These are phyloP conservation scores for Cryptococcus sp. DNA, from an alignment of 1,284 basidiomycete species.

Conservation along the genomic window DNA sequence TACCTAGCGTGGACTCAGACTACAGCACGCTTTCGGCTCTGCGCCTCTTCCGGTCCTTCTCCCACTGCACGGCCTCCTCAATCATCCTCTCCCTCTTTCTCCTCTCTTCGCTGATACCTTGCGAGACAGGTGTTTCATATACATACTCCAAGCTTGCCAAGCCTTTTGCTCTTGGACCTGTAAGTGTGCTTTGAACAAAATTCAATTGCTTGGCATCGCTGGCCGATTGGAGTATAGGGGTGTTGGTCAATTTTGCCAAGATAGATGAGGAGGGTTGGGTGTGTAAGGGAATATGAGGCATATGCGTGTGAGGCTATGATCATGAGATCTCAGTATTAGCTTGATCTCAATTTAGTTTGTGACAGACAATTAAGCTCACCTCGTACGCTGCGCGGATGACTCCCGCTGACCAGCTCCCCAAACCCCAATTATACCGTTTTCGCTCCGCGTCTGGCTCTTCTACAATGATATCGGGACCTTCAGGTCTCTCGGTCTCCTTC, in stretches of 20 bases:
- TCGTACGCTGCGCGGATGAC: conserved; percentile 43
- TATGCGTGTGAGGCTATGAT: conserved; percentile 48
- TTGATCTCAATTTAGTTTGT: neutral
- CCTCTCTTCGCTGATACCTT: conserved; percentile 7
- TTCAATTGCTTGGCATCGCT: conserved; percentile 17
- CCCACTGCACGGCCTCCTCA: conserved; percentile 48
- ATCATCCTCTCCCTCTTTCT: conserved; percentile 21
- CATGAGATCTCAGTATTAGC: neutral
- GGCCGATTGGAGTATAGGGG: conserved; percentile 31
- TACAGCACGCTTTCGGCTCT: neutral
- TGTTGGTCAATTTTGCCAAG: conserved; percentile 28
- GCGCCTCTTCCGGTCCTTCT: conserved; percentile 20
- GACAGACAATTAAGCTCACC: conserved; percentile 23
- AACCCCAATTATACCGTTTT: conserved; percentile 15
- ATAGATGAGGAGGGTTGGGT: conserved; percentile 42
- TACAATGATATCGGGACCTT: conserved; percentile 31
- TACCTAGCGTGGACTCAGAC: neutral
- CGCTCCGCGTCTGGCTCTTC: conserved; percentile 20
- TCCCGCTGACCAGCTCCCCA: conserved; percentile 34
- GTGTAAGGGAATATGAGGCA: conserved; percentile 45
- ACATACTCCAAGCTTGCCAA: conserved; percentile 49
- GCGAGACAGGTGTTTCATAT: conserved; percentile 22
- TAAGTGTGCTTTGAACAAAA: conserved; percentile 23
- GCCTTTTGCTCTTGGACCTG: conserved; percentile 27
- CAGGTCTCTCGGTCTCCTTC: neutral